Conservation (phyloP, 257 asterid genomes). For the Rauvolfia tetraphylla region DNA sequence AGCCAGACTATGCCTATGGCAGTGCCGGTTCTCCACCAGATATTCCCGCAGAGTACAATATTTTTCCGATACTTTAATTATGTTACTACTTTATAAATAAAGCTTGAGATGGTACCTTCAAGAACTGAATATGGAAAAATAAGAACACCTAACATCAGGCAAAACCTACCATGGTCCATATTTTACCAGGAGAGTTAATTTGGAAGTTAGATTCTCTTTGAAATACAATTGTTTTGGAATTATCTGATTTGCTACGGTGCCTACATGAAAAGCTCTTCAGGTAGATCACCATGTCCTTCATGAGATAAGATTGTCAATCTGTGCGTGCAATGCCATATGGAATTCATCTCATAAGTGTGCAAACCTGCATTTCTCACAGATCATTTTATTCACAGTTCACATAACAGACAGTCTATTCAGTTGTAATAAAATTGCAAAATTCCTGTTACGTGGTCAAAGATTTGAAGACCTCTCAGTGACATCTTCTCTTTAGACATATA, state of each 20-base stretch:
- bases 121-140: neutral
- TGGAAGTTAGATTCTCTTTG: neutral
- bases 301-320: neutral
- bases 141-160: neutral
- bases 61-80: neutral
- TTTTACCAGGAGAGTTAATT: neutral
- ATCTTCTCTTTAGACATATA: neutral
- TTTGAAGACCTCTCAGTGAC: neutral
- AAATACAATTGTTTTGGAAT: neutral
- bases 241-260: neutral
- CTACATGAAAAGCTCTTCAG: neutral
- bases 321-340: neutral
- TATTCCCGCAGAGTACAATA: conserved; percentile 74
- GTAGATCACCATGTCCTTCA: neutral
- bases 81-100: neutral
- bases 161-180: neutral
- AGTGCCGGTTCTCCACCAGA: conserved; percentile 97
- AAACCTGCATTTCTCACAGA: neutral
- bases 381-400: neutral
- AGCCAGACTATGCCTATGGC: conserved; percentile 96
- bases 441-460: neutral
- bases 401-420: neutral
- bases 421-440: too few relatives aligned
- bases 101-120: neutral
- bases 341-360: neutral